These are phyloP conservation scores for Nepenthes alata DNA, from an alignment of 179 eudicot species.

Conservation along the genomic window DNA sequence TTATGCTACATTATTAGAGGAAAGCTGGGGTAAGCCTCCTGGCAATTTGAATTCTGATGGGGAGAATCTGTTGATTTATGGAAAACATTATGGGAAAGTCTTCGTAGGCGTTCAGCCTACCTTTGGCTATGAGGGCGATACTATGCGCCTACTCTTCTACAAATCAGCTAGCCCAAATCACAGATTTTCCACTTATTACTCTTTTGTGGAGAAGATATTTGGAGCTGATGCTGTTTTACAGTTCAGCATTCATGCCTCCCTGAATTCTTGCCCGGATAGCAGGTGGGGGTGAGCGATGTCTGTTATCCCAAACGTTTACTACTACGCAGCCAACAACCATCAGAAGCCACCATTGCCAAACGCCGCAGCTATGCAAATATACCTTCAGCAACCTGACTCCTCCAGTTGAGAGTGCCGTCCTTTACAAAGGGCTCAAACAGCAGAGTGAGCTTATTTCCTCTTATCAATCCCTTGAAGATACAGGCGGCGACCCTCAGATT, in stretches of 20 bases:
- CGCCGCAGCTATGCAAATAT: slow-evolving; percentile 87
- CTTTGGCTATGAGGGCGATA: slow-evolving; percentile 96
- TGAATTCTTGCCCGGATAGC: slow-evolving; percentile 98
- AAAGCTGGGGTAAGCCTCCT: slow-evolving; percentile 97
- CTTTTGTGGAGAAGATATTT: slow-evolving; percentile 81
- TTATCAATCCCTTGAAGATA: slow-evolving; percentile 87
- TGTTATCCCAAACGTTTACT: slow-evolving; percentile 91
- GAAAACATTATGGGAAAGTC: slow-evolving; percentile 79
- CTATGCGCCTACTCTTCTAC: slow-evolving; percentile 93
- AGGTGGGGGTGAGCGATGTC: slow-evolving; percentile 96
- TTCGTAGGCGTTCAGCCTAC: slow-evolving; percentile 98
- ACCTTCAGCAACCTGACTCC: slow-evolving; percentile 96
- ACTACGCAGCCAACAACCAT: slow-evolving; percentile 97
- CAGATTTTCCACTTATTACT: slow-evolving; percentile 94
- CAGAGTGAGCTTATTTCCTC: slow-evolving; percentile 86
- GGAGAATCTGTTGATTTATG: slow-evolving; percentile 89
- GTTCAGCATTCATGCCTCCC: slow-evolving; percentile 96
- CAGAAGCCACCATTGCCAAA: slow-evolving; percentile 94
- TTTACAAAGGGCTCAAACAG: slow-evolving; percentile 97
- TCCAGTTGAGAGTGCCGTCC: slow-evolving; percentile 97
- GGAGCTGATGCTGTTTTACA: slow-evolving; percentile 95
- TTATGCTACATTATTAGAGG: slow-evolving; percentile 67
- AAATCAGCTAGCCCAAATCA: slow-evolving; percentile 99
- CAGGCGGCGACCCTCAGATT: slow-evolving; percentile 85
- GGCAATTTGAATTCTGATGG: slow-evolving; percentile 97